Evolutionary conservation across 2,329 filamentous ascomycete genomes (phyloP).

Genomic region (Penicillium aurantiogriseum): DNA sequence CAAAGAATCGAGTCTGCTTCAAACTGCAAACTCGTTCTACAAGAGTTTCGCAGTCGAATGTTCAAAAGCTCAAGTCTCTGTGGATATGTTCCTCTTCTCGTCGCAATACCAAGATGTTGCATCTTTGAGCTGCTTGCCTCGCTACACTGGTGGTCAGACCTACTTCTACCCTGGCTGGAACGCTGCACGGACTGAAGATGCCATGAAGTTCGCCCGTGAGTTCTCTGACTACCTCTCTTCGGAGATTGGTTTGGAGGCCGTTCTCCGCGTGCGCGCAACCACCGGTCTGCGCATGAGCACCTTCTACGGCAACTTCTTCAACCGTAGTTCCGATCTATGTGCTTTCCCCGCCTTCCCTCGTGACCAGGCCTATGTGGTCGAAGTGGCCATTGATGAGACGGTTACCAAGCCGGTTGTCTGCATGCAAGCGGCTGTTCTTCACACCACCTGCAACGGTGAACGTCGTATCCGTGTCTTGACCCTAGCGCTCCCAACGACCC

Average conservation of each 20-base stretch:
- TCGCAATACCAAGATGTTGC: slow-evolving; percentile 97
- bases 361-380: slow-evolving; percentile 95
- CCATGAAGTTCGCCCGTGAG: slow-evolving; percentile 95
- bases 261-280: slow-evolving; percentile 90
- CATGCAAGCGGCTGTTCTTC: slow-evolving; percentile 88
- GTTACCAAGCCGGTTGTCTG: slow-evolving; percentile 89
- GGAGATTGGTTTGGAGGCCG: slow-evolving; percentile 93
- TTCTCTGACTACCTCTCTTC: slow-evolving; percentile 96
- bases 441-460: slow-evolving; percentile 97
- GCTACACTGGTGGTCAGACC: slow-evolving; percentile 95
- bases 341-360: slow-evolving; percentile 97
- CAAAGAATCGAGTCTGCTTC: slow-evolving; percentile 82
- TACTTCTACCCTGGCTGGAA: slow-evolving; percentile 99
- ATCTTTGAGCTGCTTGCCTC: slow-evolving; percentile 87
- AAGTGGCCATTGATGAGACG: slow-evolving; percentile 95
- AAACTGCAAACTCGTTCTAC: slow-evolving; percentile 95
- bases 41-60: slow-evolving; percentile 99
- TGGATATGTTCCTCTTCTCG: slow-evolving; percentile 97
- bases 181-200: slow-evolving; percentile 87
- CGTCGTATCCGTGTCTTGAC: slow-evolving; percentile 93
- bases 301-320: slow-evolving; percentile 99
- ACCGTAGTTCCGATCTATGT: slow-evolving; percentile 93
- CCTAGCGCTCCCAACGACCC: slow-evolving; percentile 86
- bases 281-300: slow-evolving; percentile 94
- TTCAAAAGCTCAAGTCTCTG: slow-evolving; percentile 96